Evolutionary conservation across 768 basidiomycete species (phyloP).

Genomic region (Tricholoma hemisulphureum): DNA sequence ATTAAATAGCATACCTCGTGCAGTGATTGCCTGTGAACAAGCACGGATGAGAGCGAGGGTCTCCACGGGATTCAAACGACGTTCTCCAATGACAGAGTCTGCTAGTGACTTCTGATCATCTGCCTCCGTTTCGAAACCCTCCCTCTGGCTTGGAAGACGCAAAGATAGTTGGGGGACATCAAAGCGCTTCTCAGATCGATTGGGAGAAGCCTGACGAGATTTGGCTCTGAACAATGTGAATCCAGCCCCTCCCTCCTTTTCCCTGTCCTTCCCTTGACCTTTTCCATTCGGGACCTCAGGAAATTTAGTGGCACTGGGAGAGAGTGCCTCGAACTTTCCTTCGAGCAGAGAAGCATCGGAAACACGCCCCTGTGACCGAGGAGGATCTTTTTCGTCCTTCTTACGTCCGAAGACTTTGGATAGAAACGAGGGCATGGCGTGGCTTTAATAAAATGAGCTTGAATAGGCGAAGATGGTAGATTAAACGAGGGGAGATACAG

Average conservation of each 20-base stretch:
- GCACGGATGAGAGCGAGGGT: conserved; percentile 62
- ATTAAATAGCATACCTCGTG: conserved; percentile 51
- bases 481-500: neutral
- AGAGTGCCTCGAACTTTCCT: conserved; percentile 73
- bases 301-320: conserved; percentile 44
- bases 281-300: conserved; percentile 34
- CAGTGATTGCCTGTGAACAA: conserved; percentile 64
- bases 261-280: conserved; percentile 31
- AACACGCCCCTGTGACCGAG: conserved; percentile 29
- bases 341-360: conserved; percentile 55
- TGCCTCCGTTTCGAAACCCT: conserved; percentile 59
- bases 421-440: conserved; percentile 65
- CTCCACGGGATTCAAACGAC: conserved; percentile 60
- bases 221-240: conserved; percentile 53
- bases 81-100: conserved; percentile 55
- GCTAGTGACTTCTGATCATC: conserved; percentile 46
- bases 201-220: conserved; percentile 38
- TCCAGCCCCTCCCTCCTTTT: conserved; percentile 40
- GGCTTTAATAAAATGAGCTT: conserved; percentile 24
- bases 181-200: conserved; percentile 34
- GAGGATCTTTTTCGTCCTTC: conserved; percentile 53
- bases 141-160: conserved; percentile 54
- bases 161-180: conserved; percentile 60
- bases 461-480: conserved; percentile 1
- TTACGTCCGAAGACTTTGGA: conserved; percentile 78